These are phyloP conservation scores for Talinum fruticosum DNA, from an alignment of 148 eudicot genomes.

Conservation along the genomic window DNA sequence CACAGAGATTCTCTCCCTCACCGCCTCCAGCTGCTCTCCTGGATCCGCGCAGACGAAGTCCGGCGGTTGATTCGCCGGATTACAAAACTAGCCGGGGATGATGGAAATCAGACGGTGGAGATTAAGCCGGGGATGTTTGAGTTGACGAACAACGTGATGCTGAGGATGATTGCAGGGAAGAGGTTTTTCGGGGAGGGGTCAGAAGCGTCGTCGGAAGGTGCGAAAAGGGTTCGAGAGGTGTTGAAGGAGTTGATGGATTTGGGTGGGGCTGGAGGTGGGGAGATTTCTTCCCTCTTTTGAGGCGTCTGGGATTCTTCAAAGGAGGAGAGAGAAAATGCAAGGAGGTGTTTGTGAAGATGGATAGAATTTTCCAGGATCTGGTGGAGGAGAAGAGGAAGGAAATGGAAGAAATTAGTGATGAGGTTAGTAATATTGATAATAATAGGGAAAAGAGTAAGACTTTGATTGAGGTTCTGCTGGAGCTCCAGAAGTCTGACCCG, in stretches of 20 bases:
- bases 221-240: not conserved
- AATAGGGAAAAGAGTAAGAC: not conserved
- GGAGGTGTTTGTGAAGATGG: slow-evolving; percentile 8
- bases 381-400: slow-evolving; percentile 19
- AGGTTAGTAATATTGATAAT: not conserved
- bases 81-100: not conserved
- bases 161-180: slow-evolving; percentile 36
- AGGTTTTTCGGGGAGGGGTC: slow-evolving; percentile 14
- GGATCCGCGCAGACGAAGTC: slow-evolving; percentile 21
- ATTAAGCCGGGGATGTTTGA: slow-evolving; percentile 13
- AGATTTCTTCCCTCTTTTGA: slow-evolving; percentile 27
- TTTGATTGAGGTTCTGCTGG: slow-evolving; percentile 23
- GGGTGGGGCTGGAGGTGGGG: not conserved
- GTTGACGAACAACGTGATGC: slow-evolving; percentile 18
- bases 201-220: not conserved
- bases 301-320: slow-evolving; percentile 22
- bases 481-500: slow-evolving; percentile 17
- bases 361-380: slow-evolving; percentile 27
- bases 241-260: not conserved
- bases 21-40: slow-evolving; percentile 8
- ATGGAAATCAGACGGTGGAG: slow-evolving; percentile 2
- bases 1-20: slow-evolving; percentile 22
- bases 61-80: slow-evolving; percentile 3
- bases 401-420: not conserved
- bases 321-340: slow-evolving; percentile 5